Base-by-base conservation (phyloP, 129 eudicot species). In the carrot (Daucus carota) region DNA sequence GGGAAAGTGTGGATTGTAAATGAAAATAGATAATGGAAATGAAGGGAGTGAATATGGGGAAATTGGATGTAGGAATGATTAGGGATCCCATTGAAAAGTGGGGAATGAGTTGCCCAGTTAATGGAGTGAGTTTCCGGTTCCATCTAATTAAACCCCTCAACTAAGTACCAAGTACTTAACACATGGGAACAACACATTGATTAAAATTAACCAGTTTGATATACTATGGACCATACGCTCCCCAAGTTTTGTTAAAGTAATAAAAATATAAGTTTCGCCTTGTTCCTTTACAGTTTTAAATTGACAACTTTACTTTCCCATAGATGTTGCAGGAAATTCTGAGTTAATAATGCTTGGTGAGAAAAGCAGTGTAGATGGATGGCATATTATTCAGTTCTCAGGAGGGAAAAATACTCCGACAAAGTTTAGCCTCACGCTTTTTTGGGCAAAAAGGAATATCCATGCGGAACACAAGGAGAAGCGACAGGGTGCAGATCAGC, bases 331-430 rank as follows among this genome's bases (percentile, higher is more conserved):
- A 76, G 99, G 86, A 68, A 80, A 52, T 75, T 76, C 82, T 0
- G 98, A 89, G 79, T 67, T 95, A 47, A 72, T 95, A 42, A 86
- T 85, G 65, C 73, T 85, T 26, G 96, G 91, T 52, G 57, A 76
- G 6, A 95, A 89, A 86, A 85, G 84, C 73, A 68, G 79, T 38
- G 82, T 72, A 26, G 91, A 89, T 72, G 96, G 96, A 75, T 95
- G 99, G 99, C 99, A 95, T 84, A 81, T 80, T 24, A 86, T 95
- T 80, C 99, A 92, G 85, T 92, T 78, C 81, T 84, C 99, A 20
- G 99, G 99, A 33, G 99, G 99, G 76, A 92, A 79, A 77, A 89
- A 86, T 48, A 83, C 97, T 4, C 97, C 96, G 8, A 91, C 83
- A 77, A 92, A 81, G 80, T 95, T 95, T 70, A 80, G 73, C 50